Base-by-base conservation (phyloP, 2,329 filamentous ascomycete genomes). In the Acephala macrosclerotiorum region DNA sequence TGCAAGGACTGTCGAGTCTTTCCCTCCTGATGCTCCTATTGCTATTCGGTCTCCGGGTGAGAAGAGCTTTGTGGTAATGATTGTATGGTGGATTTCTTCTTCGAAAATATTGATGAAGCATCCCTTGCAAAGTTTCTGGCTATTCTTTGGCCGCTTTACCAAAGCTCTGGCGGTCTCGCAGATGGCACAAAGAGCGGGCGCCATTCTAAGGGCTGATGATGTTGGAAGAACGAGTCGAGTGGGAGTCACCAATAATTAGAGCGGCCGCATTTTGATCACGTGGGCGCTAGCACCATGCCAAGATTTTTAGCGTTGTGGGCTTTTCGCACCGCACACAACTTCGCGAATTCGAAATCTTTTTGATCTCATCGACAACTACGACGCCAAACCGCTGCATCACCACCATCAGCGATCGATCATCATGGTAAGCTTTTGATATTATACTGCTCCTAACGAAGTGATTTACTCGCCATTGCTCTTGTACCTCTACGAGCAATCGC, bases 1-100 rank as follows among this genome's bases (percentile, higher is more conserved):
- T 4, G 96, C 96, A 12, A 99, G 85, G 0, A 99, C 96, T 0
- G 96, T 99, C 60, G 94, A 97, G 79, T 99, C 96, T 80, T 99
- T 99, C 73, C 96, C 96, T 63, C 96, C 96, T 1, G 94, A 97
- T 58, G 96, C 96, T 51, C 96, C 96, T 74, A 99, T 97, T 8
- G 96, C 96, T 45, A 99, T 87, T 67, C 87, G 88, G 77, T 99
- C 96, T 65, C 95, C 95, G 1, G 85, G 89, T 53, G 84, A 83
- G 79, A 99, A 99, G 18, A 99, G 86, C n/a, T 85, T 81, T 20
- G 91, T 93, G 1, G 90, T 88, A 29, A 85, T 89, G 74, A 99
- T 97, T 4, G 96, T 98, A 75, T 97, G 91, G 77, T 98, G 94
- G 57, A 97, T 89, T 82, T 99, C 96, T 68, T 91, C 88, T 79